These are phyloP conservation scores for Inga leiocalycina DNA, from an alignment of 306 rosid species.

Conservation along the genomic window DNA sequence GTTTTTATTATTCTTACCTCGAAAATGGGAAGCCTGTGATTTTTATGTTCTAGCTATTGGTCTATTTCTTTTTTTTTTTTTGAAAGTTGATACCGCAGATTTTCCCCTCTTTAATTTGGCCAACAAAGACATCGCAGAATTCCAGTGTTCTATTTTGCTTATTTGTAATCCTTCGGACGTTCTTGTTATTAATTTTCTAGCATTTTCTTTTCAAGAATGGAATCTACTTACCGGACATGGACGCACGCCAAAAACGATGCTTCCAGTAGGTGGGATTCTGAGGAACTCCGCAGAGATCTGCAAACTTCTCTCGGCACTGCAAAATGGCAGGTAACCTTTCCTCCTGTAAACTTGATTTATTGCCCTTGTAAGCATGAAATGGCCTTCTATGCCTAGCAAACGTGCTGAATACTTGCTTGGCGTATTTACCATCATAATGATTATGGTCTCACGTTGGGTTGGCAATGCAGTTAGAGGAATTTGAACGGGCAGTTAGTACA, in stretches of 20 bases:
- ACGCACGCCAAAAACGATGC: slow-evolving; percentile 59
- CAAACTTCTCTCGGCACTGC: slow-evolving; percentile 89
- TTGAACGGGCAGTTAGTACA: slow-evolving; percentile 64
- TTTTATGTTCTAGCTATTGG: slow-evolving; percentile 1
- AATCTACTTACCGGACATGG: slow-evolving; percentile 86
- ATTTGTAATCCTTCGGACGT: not conserved
- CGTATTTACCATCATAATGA: slow-evolving; percentile 14
- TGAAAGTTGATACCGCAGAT: not conserved
- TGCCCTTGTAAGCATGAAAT: not conserved
- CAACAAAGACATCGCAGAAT: not conserved
- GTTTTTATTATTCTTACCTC: not conserved
- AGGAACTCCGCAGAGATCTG: slow-evolving; percentile 78
- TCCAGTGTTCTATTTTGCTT: not conserved
- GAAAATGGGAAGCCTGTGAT: slow-evolving; percentile 4
- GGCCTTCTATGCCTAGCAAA: not conserved
- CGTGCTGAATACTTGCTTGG: not conserved
- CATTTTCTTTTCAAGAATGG: slow-evolving; percentile 67
- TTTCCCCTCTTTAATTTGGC: not conserved
- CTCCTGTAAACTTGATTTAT: not conserved
- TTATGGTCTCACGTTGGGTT: slow-evolving; percentile 32
- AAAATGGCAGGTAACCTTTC: slow-evolving; percentile 86
- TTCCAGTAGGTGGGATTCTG: slow-evolving; percentile 61
- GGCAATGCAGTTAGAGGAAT: slow-evolving; percentile 85
- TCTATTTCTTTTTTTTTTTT: not conserved
- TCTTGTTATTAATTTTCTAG: slow-evolving; percentile 30